Percentiles rank a stretch among this genome's conserved stretches.
Evolutionary conservation across 176 grass and related monocot genomes (phyloP).

Genomic region (Triticum urartu): DNA sequence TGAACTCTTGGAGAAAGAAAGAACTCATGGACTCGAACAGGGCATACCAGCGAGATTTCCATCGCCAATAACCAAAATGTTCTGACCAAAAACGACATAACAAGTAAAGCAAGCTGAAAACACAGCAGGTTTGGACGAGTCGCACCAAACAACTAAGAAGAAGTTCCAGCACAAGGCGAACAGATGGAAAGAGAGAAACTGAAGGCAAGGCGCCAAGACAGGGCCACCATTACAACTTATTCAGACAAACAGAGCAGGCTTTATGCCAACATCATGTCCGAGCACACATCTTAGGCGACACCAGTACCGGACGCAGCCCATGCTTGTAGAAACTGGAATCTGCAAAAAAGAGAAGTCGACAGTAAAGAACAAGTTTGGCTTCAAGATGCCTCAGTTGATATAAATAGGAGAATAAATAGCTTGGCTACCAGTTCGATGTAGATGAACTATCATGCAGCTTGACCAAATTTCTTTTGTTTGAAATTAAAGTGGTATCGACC

Average conservation of each 20-base stretch:
- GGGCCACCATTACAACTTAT: background rate
- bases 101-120: too few relatives aligned
- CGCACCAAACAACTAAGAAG: too few relatives aligned
- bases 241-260: background rate
- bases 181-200: too few relatives aligned
- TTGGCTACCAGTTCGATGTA: background rate
- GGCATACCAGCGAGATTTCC: background rate
- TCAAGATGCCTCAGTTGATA: background rate
- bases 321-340: background rate
- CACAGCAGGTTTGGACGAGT: too few relatives aligned
- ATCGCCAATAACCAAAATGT: background rate
- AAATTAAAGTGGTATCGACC: background rate
- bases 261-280: background rate
- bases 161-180: too few relatives aligned
- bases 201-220: background rate
- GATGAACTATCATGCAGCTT: background rate
- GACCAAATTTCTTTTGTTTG: background rate
- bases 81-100: background rate
- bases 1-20: background rate
- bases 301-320: background rate
- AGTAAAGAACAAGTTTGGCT: background rate
- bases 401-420: background rate
- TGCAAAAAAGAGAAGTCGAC: background rate
- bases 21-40: background rate
- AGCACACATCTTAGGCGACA: background rate